Evolutionary conservation across 1,284 basidiomycete species (phyloP).

Genomic region (Trametes hirsuta): DNA sequence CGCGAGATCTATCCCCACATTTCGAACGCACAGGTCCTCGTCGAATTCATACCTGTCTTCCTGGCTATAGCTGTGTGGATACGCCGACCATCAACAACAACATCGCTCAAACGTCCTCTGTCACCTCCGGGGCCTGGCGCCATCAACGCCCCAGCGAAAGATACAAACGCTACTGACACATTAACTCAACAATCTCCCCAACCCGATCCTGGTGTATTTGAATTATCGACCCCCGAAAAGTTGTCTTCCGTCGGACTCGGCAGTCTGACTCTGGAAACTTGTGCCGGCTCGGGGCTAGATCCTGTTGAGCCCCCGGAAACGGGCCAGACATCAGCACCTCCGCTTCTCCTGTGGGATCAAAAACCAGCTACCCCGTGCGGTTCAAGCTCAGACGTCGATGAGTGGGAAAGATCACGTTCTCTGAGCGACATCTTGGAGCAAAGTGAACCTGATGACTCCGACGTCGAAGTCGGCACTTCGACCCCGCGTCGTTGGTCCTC

Average conservation of each 20-base stretch:
- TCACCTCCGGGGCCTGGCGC: no score
- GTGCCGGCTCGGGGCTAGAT: no score
- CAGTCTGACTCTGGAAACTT: no score
- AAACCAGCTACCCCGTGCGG: not conserved
- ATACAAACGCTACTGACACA: no score
- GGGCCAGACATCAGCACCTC: no score
- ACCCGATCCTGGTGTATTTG: no score
- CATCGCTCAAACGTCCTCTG: not conserved
- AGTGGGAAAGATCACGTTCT: not conserved
- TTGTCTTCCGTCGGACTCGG: no score
- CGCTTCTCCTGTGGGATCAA: not conserved
- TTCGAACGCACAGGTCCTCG: not conserved
- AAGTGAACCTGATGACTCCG: not conserved
- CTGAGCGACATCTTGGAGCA: constrained; percentile 2
- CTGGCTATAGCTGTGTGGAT: not conserved
- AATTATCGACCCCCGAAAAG: no score
- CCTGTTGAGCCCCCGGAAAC: no score
- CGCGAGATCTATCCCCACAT: not conserved
- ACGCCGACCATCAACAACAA: not conserved
- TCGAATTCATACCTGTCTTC: not conserved
- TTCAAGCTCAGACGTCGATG: not conserved
- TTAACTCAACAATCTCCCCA: no score
- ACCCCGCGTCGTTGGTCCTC: not conserved
- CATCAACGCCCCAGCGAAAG: no score
- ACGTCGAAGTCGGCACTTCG: not conserved